Evolutionary conservation across 371 early-diverging fungal genomes (phyloP), one percentile per base, ranked within the genome.

Genomic region (Syncephalastrum monosporum): DNA sequence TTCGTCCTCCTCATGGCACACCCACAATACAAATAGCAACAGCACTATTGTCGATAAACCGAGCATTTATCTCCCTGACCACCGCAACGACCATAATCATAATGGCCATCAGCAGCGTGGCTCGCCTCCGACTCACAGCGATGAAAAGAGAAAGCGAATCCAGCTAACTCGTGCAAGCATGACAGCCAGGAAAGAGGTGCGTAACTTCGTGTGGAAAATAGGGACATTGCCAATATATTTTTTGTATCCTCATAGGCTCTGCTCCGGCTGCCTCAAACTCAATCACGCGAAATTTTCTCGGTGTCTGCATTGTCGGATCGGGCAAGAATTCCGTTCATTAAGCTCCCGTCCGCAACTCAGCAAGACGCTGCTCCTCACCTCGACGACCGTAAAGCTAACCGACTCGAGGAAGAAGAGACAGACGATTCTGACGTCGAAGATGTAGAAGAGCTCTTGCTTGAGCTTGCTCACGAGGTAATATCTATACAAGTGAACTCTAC

Each of bases 401-500:
- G 24, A 14, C 24, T 14, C 15, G 47, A 50, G 14, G 47, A 67
- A 16, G 67, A 67, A 10, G 65, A 65, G 14, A 48, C 55, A 5
- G 66, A 66, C 25, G 71, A 71, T 56, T 61, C 68, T 15, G 71
- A 71, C 27, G 63, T 55, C 25, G 64, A 70, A 24, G 67, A 66
- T 19, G 67, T 64, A 8, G 62, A 69, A 21, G 62, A 63, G 21
- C 55, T 61, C 4, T 57, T 61, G 47, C 47, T 58, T 8, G 60
- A 66, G 17, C 44, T 58, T 6, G 46, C 50, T 4, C 66, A 61
- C 42, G 62, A 61, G 62, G 66, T 66, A 65, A 48, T 6, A 27
- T n/a, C 21, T 21, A 21, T 46, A 33, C 16, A 12, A 38, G 14
- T 51, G 17, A 6, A 24, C 33, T 19, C 14, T 44, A n/a, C n/a